These are phyloP conservation scores for Penicillium sclerotiorum DNA, from an alignment of 2,329 filamentous ascomycete species.

Conservation along the genomic window DNA sequence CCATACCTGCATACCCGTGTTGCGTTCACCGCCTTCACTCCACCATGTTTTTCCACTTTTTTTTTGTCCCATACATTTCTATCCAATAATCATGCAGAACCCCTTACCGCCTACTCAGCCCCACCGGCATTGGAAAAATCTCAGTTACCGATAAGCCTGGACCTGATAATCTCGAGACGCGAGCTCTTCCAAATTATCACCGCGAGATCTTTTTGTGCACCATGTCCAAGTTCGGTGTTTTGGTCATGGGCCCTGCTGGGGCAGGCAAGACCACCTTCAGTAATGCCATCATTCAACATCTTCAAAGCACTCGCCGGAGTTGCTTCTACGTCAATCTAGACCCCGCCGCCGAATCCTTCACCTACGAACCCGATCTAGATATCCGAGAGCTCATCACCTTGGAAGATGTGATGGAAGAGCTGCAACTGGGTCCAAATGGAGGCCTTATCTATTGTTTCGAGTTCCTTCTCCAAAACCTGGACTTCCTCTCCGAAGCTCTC, in stretches of 20 bases:
- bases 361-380: slow-evolving; percentile 88
- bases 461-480: slow-evolving; percentile 90
- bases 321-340: slow-evolving; percentile 99
- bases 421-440: slow-evolving; percentile 86
- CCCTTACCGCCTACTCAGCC: background rate
- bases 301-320: slow-evolving; percentile 86
- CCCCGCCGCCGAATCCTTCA: slow-evolving; percentile 89
- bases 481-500: slow-evolving; percentile 83
- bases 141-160: slow-evolving; percentile 20
- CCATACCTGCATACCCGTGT: slow-evolving; percentile 1
- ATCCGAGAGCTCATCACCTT: slow-evolving; percentile 94
- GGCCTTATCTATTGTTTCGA: slow-evolving; percentile 96
- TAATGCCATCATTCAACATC: slow-evolving; percentile 87
- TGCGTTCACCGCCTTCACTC: background rate
- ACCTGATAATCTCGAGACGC: background rate
- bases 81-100: background rate
- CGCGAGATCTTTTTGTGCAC: background rate
- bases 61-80: too few species aligned
- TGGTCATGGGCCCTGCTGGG: slow-evolving; percentile 95
- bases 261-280: slow-evolving; percentile 98
- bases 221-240: slow-evolving; percentile 93
- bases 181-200: background rate
- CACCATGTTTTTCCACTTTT: too few species aligned
- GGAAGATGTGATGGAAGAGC: slow-evolving; percentile 95
- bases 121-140: slow-evolving; percentile 8